These are phyloP conservation scores for Venustampulla echinocandica DNA, from an alignment of 495 filamentous ascomycete species.

Conservation along the genomic window DNA sequence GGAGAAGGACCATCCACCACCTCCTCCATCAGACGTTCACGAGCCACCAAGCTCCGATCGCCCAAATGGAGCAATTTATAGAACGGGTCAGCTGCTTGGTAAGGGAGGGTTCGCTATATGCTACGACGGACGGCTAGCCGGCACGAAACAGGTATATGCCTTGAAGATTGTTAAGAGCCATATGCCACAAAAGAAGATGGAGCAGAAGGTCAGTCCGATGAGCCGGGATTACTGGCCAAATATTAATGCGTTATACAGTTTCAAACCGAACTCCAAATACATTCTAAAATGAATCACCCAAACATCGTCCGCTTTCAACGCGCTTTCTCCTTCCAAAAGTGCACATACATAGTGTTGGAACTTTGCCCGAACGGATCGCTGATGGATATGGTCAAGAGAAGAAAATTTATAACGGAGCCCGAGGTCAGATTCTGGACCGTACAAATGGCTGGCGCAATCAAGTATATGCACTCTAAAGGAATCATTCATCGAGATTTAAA, in stretches of 20 bases:
- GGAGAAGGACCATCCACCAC: constrained; percentile 66
- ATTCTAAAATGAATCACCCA: constrained; percentile 90
- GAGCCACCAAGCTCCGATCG: constrained; percentile 57
- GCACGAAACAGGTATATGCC: constrained; percentile 60
- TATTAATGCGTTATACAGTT: constrained; percentile 64
- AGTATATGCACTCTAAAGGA: constrained; percentile 89
- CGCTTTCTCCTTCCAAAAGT: constrained; percentile 80
- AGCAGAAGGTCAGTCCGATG: constrained; percentile 65
- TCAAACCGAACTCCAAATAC: constrained; percentile 93
- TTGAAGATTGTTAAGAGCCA: constrained; percentile 87
- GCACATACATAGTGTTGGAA: constrained; percentile 90
- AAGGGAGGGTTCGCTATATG: constrained; percentile 96
- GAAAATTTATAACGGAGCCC: constrained; percentile 77
- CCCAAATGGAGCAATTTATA: constrained; percentile 66
- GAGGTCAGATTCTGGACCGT: constrained; percentile 88
- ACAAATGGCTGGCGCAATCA: constrained; percentile 90
- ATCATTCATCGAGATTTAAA: constrained; percentile 97
- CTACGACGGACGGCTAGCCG: constrained; percentile 60
- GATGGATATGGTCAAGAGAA: constrained; percentile 92
- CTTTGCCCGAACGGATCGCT: constrained; percentile 94
- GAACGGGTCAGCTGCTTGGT: constrained; percentile 73
- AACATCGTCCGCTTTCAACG: constrained; percentile 93
- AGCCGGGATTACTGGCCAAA: too few species aligned
- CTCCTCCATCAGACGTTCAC: constrained; percentile 64
- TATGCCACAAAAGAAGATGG: constrained; percentile 66